Evolutionary conservation across 2,329 filamentous ascomycete species (phyloP), one percentile per base, ranked within the genome.

Genomic region (Fonsecaea pedrosoi): DNA sequence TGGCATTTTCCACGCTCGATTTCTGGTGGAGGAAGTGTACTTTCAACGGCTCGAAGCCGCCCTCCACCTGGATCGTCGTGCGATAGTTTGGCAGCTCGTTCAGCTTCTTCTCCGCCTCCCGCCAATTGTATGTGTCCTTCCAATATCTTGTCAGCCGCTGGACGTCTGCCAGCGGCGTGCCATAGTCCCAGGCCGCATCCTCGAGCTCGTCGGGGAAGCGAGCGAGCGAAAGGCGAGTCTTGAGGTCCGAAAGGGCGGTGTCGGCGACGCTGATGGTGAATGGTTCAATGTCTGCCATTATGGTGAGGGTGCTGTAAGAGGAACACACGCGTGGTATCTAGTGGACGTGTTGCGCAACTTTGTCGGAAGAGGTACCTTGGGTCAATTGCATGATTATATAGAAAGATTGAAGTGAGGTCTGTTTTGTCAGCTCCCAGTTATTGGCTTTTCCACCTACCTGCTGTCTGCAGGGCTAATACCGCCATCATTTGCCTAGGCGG

Each of bases 31-130:
- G 62, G 70, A 80, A 80, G 71, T 81, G 79, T 58, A 81, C 64
- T 13, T 63, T 54, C 13, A 71, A 45, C 13, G 55, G 32, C 3
- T 67, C 70, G 50, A 64, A 70, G 55, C 64, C 65, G 48, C 64
- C 67, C 5, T 68, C 57, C 35, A 62, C 64, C 12, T 57, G 34
- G 65, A 72, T 69, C 1, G 73, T 74, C 0, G 84, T 85, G 1
- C 78, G 82, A 76, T 83, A 90, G 58, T 91, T 87, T 0, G 87
- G 85, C 6, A 89, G 76, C 35, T 82, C 66, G 73, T 91, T 91
- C 10, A 91, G 75, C 55, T 82, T 80, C 4, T 80, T 76, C 75
- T 91, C 89, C 21, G 83, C 82, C 40, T 79, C 78, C 37, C 86
- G 82, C 89, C 89, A 92, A 75, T 90, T 84, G 73, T 84, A 87